Base-by-base conservation (phyloP, 1,139 yeast species). In the Pneumocystis murina region DNA sequence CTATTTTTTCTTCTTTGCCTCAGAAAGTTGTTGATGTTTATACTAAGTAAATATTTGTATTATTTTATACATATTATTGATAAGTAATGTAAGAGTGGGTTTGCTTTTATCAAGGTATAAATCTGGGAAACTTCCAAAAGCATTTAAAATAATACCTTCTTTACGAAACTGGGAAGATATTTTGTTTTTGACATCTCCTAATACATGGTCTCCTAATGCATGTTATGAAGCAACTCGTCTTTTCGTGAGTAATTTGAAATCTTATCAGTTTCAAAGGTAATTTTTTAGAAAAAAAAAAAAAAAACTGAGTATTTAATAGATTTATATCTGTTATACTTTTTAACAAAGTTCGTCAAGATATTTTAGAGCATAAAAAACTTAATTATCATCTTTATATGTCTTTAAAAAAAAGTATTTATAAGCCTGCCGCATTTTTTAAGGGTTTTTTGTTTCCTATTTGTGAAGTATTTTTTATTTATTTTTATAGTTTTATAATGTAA, bases 401-500 rank as follows among this genome's bases (percentile, higher is more conserved):
- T 0, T 77, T 92, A 69, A 91, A 91, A 74, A 94, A 94, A 76
- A 83, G 97, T 0, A 80, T 94, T 64, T 92, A 92, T 78, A 94
- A 92, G 75, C 98, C 99, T 35, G 92, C 95, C 65, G 98, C 98
- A 17, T 94, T 91, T 71, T 92, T 92, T 80, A 91, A 90, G 75
- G 99, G 98, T 0, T 91, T 92, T 71, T 78, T 92, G 66, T 87
- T 92, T 72, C 97, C 97, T 16, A 78, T 92, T 66, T 87, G 89
- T 38, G 95, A 71, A 81, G 60, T 58, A 40, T 60, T 3, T 16
- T 35, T 35, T 12, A 39, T 59, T 24, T 63, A 8, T 16, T 61
- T 10, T 33, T 6, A 3, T 17, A 24, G 4, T 12, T 38, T 62
- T 43, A 59, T 35, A 35, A 40, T 54, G 39, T 68, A 36, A 61